Evolutionary conservation across 2,329 filamentous ascomycete genomes (phyloP), one percentile per base, ranked within the genome.

Genomic region (Rhinocladiella similis): DNA sequence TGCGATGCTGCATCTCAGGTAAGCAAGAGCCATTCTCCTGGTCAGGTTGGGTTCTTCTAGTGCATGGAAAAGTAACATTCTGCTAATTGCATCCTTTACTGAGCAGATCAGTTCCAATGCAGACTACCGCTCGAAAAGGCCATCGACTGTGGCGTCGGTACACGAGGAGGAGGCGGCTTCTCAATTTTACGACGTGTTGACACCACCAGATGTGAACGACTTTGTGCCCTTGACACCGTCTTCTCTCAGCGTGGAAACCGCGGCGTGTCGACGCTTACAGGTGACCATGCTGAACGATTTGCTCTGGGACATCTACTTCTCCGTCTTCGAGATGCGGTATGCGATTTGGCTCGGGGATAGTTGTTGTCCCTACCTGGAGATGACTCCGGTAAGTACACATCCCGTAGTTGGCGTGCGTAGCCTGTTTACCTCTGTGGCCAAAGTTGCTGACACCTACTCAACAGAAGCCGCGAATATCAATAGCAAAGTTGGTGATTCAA

Each of bases 251-350:
- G 14, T 53, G 20, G 54, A 50, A 19, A 22, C 52, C 22, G 10
- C 25, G 5, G 25, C 45, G 1, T 43, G 22, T 20, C 49, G 43
- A 13, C 49, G 54, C 6, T 9, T 20, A 9, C 50, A 53, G 27
- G 33, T 43, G 1, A n/a, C 49, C 2, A 33, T n/a, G 1, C 27
- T 57, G 3, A 42, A 57, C 27, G 42, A 48, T 22, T 19, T 57
- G 29, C 45, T 57, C 16, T 57, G 54, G 54, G 50, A 50, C 35
- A 53, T 49, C 22, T 57, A 49, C 29, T 16, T 53, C 25, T 29
- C 41, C 6, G 16, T 53, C 19, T 57, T 47, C n/a, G 54, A 57
- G n/a, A 14, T 20, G 12, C 54, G 54, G 2, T 53, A 29, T 41
- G 35, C 50, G 12, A 13, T 57, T n/a, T 57, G 48, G 43, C 35